Base-by-base conservation (phyloP, 2,329 filamentous ascomycete species). In the Cladosporium sp. region DNA sequence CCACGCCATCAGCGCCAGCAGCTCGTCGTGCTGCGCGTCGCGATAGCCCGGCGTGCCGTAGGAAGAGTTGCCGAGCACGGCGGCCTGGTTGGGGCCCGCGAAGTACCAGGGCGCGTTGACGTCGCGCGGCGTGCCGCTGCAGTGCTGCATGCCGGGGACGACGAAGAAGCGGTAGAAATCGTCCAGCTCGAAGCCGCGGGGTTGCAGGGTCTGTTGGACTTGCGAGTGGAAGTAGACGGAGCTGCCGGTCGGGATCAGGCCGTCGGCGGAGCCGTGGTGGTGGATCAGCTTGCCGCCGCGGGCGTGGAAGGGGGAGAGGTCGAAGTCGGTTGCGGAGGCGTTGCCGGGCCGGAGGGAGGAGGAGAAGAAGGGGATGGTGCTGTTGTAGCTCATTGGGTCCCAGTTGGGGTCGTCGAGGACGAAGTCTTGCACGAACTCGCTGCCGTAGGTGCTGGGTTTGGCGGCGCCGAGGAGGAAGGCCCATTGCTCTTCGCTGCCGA, bases 211-310 rank as follows among this genome's bases (percentile, higher is more conserved):
- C 6, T 67, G 68, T n/a, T 67, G 50, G 1, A 82, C 75, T 15
- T 77, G 73, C 17, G 76, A 72, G 68, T 82, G 81, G 65, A 76
- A 86, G 67, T 81, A 81, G 9, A 79, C 75, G 2, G 78, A 80
- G 19, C 79, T 76, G 0, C 78, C 76, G 0, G 78, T 78, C 14
- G 80, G 76, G 56, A 85, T 86, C 7, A 74, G 65, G 1, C 64
- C 72, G 61, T 78, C 76, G 6, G 67, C 64, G 40, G 82, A 75
- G 12, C 80, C 75, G 40, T 82, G 76, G 60, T 75, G 78, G 19
- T 66, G 72, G 42, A 73, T 70, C 47, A 70, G 68, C 60, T 78
- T 78, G 7, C 76, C 76, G 22, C 76, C 76, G 34, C 68, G 69
- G 3, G 59, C 63, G 37, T 75, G 70, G 72, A 80, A 83, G 0